phyloP scores from a whole-genome alignment of 148 eudicot genomes.

The Hydrangea macrophylla region DNA sequence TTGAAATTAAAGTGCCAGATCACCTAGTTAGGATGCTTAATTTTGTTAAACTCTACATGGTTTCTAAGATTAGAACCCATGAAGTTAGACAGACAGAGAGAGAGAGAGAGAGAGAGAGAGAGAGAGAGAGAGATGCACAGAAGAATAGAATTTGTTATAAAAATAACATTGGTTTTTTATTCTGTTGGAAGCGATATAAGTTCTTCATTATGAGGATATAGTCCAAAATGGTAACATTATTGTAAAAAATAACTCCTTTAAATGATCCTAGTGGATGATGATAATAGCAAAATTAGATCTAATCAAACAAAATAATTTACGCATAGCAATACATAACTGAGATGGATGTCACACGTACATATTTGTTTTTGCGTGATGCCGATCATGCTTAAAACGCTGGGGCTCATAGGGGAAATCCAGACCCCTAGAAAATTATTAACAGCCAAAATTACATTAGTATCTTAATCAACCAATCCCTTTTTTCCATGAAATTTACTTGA shows the following conservation, averaged over 20 bases:
- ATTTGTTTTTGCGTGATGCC: conserved; percentile 94
- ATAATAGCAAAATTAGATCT: background rate
- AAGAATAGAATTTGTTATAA: too few relatives aligned
- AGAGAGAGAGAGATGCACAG: too few relatives aligned
- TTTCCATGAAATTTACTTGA: too few relatives aligned
- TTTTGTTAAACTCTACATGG: conserved; percentile 3
- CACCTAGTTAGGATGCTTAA: conserved; percentile 42
- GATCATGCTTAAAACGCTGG: conserved; percentile 98
- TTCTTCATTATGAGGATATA: background rate
- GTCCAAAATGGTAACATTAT: background rate
- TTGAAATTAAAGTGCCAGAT: conserved; percentile 65
- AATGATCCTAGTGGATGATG: background rate
- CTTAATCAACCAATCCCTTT: too few relatives aligned
- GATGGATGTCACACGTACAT: conserved; percentile 49
- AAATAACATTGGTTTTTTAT: background rate
- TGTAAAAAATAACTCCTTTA: background rate
- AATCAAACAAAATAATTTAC: background rate
- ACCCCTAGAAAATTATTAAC: too few relatives aligned
- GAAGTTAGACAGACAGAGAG: background rate
- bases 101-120: too few relatives aligned
- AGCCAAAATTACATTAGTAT: too few relatives aligned
- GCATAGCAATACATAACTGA: background rate
- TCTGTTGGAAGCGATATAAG: background rate
- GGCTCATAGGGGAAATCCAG: conserved; percentile 97
- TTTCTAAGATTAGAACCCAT: background rate